Conservation (phyloP, 2,329 filamentous ascomycete genomes). For the Epichloe brachyelytri region DNA sequence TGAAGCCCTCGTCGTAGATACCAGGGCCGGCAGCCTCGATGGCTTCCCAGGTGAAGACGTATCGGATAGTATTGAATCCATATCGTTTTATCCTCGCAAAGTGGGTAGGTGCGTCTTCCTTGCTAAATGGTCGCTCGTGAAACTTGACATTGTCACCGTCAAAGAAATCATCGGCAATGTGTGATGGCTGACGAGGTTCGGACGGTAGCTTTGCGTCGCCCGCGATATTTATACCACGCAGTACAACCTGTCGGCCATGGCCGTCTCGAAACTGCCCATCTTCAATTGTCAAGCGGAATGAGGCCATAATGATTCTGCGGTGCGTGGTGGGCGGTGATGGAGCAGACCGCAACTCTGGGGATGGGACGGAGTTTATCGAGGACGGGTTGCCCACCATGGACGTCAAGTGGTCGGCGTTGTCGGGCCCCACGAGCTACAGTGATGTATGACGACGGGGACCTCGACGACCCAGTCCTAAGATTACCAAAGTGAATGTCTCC, state of each 20-base stretch:
- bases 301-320: conserved; percentile 43
- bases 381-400: not conserved
- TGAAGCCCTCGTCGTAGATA: conserved; percentile 87
- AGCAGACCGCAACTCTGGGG: not conserved
- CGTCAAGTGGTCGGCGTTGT: not conserved
- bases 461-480: no score
- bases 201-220: conserved; percentile 84
- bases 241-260: conserved; percentile 69
- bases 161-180: conserved; percentile 69
- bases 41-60: conserved; percentile 98
- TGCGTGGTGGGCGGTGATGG: not conserved
- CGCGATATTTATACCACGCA: conserved; percentile 89
- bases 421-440: no score
- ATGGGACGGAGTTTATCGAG: not conserved
- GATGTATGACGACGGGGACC: no score
- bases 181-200: conserved; percentile 67
- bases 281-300: conserved; percentile 70
- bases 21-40: conserved; percentile 86
- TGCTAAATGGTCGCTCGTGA: conserved; percentile 69
- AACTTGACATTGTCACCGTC: conserved; percentile 88
- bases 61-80: conserved; percentile 93
- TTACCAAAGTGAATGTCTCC: no score
- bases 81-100: conserved; percentile 76
- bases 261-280: conserved; percentile 73
- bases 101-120: conserved; percentile 72